phyloP scores from a whole-genome alignment of 768 basidiomycete species.

The Neoboletus magnificus region DNA sequence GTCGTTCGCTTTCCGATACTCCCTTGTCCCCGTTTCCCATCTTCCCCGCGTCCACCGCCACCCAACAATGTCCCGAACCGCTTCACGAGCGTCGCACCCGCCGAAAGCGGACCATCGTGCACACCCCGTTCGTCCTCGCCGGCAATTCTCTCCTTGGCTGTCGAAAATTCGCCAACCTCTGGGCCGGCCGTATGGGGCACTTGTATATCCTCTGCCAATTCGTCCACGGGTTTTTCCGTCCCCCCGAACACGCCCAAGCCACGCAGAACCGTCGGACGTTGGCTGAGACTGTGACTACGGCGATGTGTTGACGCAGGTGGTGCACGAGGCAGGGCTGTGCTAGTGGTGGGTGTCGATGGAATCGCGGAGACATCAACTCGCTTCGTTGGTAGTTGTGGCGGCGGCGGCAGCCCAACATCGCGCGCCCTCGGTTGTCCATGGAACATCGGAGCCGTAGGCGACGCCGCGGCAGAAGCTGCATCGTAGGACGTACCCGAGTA shows the following conservation, averaged over 20 bases:
- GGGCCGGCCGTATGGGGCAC: conserved; percentile 65
- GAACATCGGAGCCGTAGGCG: conserved; percentile 60
- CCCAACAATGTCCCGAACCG: conserved; percentile 69
- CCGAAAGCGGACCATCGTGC: conserved; percentile 39
- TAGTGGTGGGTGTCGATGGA: conserved; percentile 28
- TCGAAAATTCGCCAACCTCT: conserved; percentile 53
- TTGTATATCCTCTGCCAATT: conserved; percentile 38
- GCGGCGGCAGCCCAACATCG: conserved; percentile 52
- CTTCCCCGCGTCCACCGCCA: conserved; percentile 41
- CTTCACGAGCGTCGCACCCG: conserved; percentile 71
- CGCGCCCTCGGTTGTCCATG: conserved; percentile 61
- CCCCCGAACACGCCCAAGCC: conserved; percentile 63
- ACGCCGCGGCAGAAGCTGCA: conserved; percentile 40
- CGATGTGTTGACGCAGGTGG: conserved; percentile 79
- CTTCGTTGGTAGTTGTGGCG: conserved; percentile 29
- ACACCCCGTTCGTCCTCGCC: conserved; percentile 24
- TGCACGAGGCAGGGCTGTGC: conserved; percentile 51
- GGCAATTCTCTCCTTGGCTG: conserved; percentile 32
- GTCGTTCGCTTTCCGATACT: conserved; percentile 46
- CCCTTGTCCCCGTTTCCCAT: conserved; percentile 39
- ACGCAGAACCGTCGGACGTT: conserved; percentile 54
- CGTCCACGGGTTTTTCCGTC: conserved; percentile 37
- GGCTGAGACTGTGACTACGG: conserved; percentile 80
- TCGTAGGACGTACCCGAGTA: conserved; percentile 84
- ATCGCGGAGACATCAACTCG: conserved; percentile 26